These are phyloP conservation scores for Herpetomonas samuelpessoai DNA, from an alignment of 208 protist genomes.

Conservation along the genomic window DNA sequence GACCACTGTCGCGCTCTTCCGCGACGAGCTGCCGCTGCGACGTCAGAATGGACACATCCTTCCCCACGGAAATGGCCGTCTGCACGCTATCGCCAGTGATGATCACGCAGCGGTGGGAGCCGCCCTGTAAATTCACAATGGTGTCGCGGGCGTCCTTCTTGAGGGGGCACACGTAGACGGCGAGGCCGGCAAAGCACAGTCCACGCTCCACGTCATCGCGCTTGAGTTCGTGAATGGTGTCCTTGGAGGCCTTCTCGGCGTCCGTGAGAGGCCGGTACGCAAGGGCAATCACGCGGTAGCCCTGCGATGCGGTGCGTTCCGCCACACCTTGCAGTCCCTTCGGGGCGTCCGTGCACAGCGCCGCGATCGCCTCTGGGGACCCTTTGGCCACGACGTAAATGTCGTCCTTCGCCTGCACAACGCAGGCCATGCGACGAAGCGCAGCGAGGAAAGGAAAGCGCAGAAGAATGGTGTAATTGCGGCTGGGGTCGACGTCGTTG, in stretches of 20 bases:
- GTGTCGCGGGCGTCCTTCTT: constrained; percentile 90
- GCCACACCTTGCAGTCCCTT: constrained; percentile 78
- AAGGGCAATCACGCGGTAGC: constrained; percentile 97
- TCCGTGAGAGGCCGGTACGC: constrained; percentile 83
- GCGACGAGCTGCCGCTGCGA: constrained; percentile 69
- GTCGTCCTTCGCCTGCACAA: constrained; percentile 57
- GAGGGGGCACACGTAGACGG: constrained; percentile 95
- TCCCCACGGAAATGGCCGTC: constrained; percentile 96
- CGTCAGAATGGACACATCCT: constrained; percentile 83
- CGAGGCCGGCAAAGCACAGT: constrained; percentile 96
- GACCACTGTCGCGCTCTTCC: constrained; percentile 15
- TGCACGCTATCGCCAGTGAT: constrained; percentile 98
- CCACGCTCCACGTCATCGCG: constrained; percentile 89
- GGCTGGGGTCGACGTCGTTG: constrained; percentile 11
- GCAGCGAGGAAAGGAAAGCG: constrained; percentile 95
- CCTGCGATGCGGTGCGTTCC: constrained; percentile 80
- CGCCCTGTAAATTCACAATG: constrained; percentile 78
- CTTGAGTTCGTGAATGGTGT: constrained; percentile 44
- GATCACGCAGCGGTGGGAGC: constrained; percentile 93
- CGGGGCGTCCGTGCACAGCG: constrained; percentile 83
- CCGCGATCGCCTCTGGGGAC: constrained; percentile 93
- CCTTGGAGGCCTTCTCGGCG: constrained; percentile 37
- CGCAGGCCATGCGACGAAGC: constrained; percentile 96
- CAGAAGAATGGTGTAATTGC: constrained; percentile 72
- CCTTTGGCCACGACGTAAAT: constrained; percentile 93